phyloP scores from a whole-genome alignment of 257 asterid species.

The Solanum okadae region DNA sequence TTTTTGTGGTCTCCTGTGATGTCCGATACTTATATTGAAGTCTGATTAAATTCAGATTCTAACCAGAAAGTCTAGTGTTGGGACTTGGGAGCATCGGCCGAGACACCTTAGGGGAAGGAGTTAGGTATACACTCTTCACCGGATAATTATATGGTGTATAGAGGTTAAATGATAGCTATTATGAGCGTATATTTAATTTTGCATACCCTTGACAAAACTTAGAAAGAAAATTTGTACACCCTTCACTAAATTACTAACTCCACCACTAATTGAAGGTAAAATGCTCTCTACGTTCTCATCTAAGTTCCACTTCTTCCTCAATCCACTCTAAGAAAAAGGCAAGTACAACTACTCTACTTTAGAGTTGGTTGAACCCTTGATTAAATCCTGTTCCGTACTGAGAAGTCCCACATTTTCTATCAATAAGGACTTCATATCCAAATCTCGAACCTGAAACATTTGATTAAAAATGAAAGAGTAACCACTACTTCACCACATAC shows the following conservation, averaged over 20 bases:
- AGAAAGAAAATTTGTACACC: neutral
- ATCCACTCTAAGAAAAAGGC: too few species aligned
- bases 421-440: neutral
- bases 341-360: too few species aligned
- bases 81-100: neutral
- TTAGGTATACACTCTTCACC: neutral
- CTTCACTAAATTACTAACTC: neutral
- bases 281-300: neutral
- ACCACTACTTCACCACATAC: neutral
- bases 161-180: neutral
- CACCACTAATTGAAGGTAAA: neutral
- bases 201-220: neutral
- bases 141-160: neutral
- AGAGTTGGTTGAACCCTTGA: neutral
- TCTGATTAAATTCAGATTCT: neutral
- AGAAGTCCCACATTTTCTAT: neutral
- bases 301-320: too few species aligned
- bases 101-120: neutral
- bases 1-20: rapidly evolving
- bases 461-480: neutral
- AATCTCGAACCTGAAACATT: rapidly evolving
- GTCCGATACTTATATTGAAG: neutral
- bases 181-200: neutral
- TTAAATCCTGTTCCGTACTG: neutral
- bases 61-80: rapidly evolving